Conservation (phyloP, 352 stramenopile species). For the Aphanomyces astaci region DNA sequence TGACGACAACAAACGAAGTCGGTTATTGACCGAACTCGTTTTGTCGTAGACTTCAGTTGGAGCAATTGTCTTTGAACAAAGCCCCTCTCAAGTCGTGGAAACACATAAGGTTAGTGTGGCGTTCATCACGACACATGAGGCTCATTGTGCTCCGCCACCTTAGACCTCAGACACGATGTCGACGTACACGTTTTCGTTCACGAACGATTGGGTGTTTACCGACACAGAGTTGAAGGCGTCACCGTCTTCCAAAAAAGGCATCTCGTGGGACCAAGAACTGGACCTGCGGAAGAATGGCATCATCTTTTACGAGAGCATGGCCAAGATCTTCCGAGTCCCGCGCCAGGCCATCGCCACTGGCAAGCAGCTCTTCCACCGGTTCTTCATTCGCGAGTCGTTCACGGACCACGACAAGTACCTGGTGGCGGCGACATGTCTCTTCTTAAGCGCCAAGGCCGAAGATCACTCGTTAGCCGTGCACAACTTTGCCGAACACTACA, state of each 20-base stretch:
- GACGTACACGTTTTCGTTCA: constrained; percentile 19
- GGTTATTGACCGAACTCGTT: background rate
- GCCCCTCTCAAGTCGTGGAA: background rate
- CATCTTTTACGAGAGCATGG: constrained; percentile 80
- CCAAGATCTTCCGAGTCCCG: constrained; percentile 63
- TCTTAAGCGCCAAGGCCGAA: constrained; percentile 76
- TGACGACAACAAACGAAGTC: background rate
- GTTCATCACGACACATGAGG: background rate
- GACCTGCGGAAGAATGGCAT: constrained; percentile 61
- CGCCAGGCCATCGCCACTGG: constrained; percentile 77
- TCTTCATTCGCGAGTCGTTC: constrained; percentile 80
- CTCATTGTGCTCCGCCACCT: background rate
- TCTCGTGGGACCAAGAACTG: constrained; percentile 68
- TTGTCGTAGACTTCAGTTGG: constrained; percentile 7
- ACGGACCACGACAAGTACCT: constrained; percentile 81
- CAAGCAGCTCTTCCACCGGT: constrained; percentile 80
- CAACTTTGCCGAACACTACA: constrained; percentile 68
- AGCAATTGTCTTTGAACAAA: constrained; percentile 12
- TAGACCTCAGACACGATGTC: constrained; percentile 1
- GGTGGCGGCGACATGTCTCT: constrained; percentile 65
- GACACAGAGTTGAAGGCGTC: constrained; percentile 53
- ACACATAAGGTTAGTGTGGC: constrained; percentile 1
- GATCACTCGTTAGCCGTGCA: constrained; percentile 71
- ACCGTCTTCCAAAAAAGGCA: constrained; percentile 61
- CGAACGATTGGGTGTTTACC: constrained; percentile 73